Percentiles rank a stretch among this genome's conserved stretches.
Evolutionary conservation across 2,329 filamentous ascomycete genomes (phyloP).

Genomic region (Triangularia setosa): DNA sequence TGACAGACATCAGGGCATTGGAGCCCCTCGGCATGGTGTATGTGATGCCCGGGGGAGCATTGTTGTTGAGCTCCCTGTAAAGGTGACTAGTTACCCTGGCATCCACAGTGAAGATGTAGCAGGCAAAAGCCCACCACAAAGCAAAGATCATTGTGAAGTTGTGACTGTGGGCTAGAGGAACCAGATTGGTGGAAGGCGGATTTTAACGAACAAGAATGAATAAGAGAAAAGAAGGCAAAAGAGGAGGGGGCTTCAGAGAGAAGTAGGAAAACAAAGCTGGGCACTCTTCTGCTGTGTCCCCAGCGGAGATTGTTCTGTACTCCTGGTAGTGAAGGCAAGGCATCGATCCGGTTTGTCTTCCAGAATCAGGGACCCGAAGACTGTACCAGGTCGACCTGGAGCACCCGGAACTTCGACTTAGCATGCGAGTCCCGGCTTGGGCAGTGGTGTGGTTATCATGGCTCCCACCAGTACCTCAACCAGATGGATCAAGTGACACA

Average conservation of each 20-base stretch:
- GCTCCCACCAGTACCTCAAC: too few species aligned
- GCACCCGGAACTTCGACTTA: neutral
- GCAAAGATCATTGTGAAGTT: neutral
- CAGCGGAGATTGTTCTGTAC: neutral
- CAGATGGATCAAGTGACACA: neutral
- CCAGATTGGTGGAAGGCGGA: neutral
- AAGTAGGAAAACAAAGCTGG: neutral
- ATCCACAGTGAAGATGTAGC: neutral
- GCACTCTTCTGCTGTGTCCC: neutral
- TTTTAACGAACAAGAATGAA: neutral
- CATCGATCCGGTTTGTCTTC: neutral
- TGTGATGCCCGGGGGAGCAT: conserved; percentile 22
- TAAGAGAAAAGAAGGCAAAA: neutral
- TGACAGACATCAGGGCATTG: conserved; percentile 11
- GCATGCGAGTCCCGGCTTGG: neutral
- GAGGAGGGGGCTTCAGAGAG: neutral
- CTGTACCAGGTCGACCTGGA: neutral
- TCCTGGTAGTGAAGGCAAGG: neutral
- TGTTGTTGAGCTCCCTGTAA: conserved; percentile 11
- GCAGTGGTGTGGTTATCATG: too few species aligned
- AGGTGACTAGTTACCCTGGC: conserved; percentile 10
- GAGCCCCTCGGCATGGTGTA: conserved; percentile 17
- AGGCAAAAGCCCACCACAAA: neutral
- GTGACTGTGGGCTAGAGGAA: neutral
- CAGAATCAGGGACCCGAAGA: neutral